Evolutionary conservation across 2,329 filamentous ascomycete species (phyloP).

Genomic region (Venturia asperata): DNA sequence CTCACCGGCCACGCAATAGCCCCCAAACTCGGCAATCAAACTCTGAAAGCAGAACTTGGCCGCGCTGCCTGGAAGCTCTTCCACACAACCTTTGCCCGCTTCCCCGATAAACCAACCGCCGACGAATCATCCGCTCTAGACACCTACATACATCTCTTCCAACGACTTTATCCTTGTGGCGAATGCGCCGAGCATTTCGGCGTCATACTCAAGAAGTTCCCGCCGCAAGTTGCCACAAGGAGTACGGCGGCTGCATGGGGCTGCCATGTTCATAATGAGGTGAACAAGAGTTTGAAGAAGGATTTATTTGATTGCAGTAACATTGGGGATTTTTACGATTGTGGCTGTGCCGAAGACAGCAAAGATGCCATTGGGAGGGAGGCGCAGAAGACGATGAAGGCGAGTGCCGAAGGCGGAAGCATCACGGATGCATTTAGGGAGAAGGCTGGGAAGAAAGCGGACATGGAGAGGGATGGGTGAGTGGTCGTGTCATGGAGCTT

Average conservation of each 20-base stretch:
- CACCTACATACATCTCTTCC: constrained; percentile 57
- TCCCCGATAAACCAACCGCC: constrained; percentile 54
- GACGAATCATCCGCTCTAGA: constrained; percentile 55
- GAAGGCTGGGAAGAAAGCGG: neutral
- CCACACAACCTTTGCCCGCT: constrained; percentile 60
- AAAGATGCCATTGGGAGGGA: constrained; percentile 13
- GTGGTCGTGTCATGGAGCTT: neutral
- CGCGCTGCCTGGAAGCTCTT: constrained; percentile 60
- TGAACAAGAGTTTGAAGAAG: constrained; percentile 56
- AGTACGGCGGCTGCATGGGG: constrained; percentile 58
- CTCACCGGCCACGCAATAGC: constrained; percentile 66
- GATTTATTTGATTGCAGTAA: constrained; percentile 56
- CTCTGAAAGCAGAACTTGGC: constrained; percentile 62
- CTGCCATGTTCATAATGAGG: constrained; percentile 60
- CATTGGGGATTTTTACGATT: constrained; percentile 61
- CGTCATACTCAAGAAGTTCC: constrained; percentile 53
- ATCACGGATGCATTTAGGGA: constrained; percentile 9
- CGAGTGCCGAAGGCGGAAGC: neutral
- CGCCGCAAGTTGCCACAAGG: constrained; percentile 56
- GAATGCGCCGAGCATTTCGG: constrained; percentile 61
- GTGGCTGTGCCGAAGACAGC: constrained; percentile 54
- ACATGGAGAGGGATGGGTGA: constrained; percentile 7
- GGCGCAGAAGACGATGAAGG: neutral
- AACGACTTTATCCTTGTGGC: constrained; percentile 58
- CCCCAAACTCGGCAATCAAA: constrained; percentile 75